Evolutionary conservation across 768 basidiomycete species (phyloP).

Genomic region (Amanita brunnescens): DNA sequence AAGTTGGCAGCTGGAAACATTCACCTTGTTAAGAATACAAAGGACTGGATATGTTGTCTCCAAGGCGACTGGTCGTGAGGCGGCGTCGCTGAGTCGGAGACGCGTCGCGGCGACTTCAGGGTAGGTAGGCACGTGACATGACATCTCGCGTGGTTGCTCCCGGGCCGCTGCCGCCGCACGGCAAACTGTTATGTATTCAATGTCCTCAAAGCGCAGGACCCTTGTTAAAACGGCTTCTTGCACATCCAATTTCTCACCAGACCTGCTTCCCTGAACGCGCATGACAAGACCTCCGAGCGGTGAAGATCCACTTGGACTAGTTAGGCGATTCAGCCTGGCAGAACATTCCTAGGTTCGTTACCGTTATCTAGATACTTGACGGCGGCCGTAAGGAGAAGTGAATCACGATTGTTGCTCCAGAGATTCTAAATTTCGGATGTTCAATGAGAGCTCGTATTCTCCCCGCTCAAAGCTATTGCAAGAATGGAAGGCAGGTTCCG

Average conservation of each 20-base stretch:
- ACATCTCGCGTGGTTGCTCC: neutral
- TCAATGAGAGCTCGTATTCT: neutral
- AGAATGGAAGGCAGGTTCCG: neutral
- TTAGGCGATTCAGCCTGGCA: no score
- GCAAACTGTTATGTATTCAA: no score
- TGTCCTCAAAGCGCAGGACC: no score
- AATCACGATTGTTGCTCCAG: neutral
- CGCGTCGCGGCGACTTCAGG: neutral
- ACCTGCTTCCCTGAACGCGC: no score
- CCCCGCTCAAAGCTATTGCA: neutral
- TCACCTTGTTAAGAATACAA: neutral
- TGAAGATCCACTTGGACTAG: neutral
- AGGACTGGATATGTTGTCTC: neutral
- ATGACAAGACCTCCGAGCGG: no score
- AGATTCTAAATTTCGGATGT: neutral
- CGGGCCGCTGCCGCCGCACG: neutral
- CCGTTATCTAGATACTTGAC: neutral
- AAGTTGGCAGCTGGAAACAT: neutral
- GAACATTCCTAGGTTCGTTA: no score
- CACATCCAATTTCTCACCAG: no score
- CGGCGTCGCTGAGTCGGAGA: neutral
- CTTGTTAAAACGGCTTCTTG: no score
- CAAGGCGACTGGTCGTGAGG: constrained; percentile 2
- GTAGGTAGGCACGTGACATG: neutral
- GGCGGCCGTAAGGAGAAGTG: neutral